Conservation (phyloP, 2,329 filamentous ascomycete genomes). For the Neodidymelliopsis sp. region DNA sequence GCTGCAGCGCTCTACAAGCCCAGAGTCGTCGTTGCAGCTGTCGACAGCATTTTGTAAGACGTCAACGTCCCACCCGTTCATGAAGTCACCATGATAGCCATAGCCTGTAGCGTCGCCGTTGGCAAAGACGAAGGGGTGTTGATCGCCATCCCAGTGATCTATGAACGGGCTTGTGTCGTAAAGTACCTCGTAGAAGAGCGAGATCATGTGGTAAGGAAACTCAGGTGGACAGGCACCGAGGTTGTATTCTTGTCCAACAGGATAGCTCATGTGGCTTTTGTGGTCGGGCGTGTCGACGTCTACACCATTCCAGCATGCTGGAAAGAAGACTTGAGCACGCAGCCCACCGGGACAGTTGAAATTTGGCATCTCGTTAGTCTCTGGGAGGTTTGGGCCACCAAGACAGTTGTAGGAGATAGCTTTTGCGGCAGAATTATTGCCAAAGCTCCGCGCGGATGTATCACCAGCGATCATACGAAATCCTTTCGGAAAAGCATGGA, state of each 20-base stretch:
- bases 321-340: conserved; percentile 74
- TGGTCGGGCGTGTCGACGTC: conserved; percentile 65
- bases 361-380: conserved; percentile 70
- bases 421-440: conserved; percentile 52
- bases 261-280: conserved; percentile 70
- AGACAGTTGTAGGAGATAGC: conserved; percentile 67
- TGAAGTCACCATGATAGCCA: conserved; percentile 74
- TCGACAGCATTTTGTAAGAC: conserved; percentile 72
- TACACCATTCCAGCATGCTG: conserved; percentile 74
- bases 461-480: conserved; percentile 78
- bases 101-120: conserved; percentile 76
- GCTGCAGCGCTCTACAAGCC: conserved; percentile 47
- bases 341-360: conserved; percentile 68
- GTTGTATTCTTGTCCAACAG: conserved; percentile 54
- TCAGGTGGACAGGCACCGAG: conserved; percentile 61
- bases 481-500: conserved; percentile 73
- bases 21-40: conserved; percentile 63
- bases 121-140: conserved; percentile 65
- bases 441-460: conserved; percentile 62
- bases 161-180: conserved; percentile 60
- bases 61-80: conserved; percentile 72
- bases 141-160: conserved; percentile 54
- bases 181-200: conserved; percentile 66
- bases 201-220: conserved; percentile 63
- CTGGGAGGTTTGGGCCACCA: conserved; percentile 45